These are phyloP conservation scores for Talaromyces sp. DNA, from an alignment of 2,329 filamentous ascomycete species.

Conservation along the genomic window DNA sequence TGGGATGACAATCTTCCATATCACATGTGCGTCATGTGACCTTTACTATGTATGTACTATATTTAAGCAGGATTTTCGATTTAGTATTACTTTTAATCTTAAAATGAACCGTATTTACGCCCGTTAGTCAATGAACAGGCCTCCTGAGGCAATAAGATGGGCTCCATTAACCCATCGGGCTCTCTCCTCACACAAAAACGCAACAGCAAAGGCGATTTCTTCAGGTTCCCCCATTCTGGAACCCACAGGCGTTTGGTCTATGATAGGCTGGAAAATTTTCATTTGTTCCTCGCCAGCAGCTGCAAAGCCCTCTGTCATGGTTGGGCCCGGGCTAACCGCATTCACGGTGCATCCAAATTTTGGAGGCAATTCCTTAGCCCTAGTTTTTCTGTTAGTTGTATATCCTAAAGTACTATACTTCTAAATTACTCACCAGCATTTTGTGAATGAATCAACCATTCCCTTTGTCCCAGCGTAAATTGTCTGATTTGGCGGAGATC, in stretches of 20 bases:
- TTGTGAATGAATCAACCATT: slow-evolving; percentile 47
- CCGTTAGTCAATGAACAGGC: slow-evolving; percentile 22
- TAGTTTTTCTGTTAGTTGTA: not conserved
- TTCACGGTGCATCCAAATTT: slow-evolving; percentile 46
- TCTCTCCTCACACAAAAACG: slow-evolving; percentile 40
- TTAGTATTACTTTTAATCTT: too few relatives aligned
- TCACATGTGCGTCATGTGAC: too few relatives aligned
- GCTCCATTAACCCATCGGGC: slow-evolving; percentile 47
- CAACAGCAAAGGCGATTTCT: slow-evolving; percentile 46
- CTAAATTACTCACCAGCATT: slow-evolving; percentile 27
- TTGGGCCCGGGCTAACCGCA: slow-evolving; percentile 41
- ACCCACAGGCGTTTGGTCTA: slow-evolving; percentile 41
- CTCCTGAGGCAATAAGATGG: slow-evolving; percentile 30
- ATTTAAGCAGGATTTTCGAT: too few relatives aligned
- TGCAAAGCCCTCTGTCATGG: slow-evolving; percentile 33
- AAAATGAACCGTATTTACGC: too few relatives aligned
- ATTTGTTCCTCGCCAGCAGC: slow-evolving; percentile 37
- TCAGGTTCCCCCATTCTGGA: slow-evolving; percentile 39
- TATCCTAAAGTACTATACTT: not conserved
- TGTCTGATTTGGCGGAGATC: slow-evolving; percentile 32
- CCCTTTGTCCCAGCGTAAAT: slow-evolving; percentile 48
- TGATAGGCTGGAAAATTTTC: slow-evolving; percentile 36
- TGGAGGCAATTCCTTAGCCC: slow-evolving; percentile 39
- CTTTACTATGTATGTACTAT: too few relatives aligned
- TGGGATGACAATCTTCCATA: too few relatives aligned